These are phyloP conservation scores for Rhodosporidiobolus sp. DNA, from an alignment of 768 basidiomycete genomes.

Conservation along the genomic window DNA sequence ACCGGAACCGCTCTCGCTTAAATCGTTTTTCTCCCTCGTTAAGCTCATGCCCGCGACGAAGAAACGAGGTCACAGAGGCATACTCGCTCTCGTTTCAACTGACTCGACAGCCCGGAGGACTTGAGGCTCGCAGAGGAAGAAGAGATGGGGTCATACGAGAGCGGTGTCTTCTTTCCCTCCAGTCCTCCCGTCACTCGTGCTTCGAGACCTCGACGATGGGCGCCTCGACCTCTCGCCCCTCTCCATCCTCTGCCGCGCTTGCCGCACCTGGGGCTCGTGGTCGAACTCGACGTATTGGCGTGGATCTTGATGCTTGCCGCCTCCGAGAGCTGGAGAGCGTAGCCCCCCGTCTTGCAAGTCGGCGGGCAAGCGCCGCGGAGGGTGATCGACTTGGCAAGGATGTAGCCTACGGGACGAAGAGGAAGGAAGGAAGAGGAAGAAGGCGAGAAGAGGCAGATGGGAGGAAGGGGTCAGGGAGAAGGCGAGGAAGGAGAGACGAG, in stretches of 20 bases:
- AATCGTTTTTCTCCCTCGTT: too few species aligned
- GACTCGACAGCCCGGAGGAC: too few species aligned
- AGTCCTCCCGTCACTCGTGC: too few species aligned
- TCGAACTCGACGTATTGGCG: neutral
- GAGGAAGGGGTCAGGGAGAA: neutral
- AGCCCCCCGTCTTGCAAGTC: neutral
- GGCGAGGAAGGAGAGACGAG: neutral
- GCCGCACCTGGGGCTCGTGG: constrained; percentile 9
- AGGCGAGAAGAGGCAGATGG: neutral
- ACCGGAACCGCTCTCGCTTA: too few species aligned
- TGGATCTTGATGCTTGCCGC: neutral
- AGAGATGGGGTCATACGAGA: too few species aligned
- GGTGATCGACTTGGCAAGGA: neutral
- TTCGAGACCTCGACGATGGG: constrained; percentile 7
- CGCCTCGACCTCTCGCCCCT: neutral
- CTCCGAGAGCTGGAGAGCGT: neutral
- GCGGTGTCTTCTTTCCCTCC: too few species aligned
- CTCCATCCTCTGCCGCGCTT: constrained; percentile 10
- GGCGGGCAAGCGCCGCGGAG: neutral
- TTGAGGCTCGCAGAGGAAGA: too few species aligned
- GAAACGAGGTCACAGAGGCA: too few species aligned
- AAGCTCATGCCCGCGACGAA: too few species aligned
- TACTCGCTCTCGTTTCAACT: too few species aligned
- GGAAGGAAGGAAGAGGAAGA: neutral
- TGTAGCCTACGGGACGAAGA: neutral